Evolutionary conservation across 192 early-diverging fungal genomes (phyloP).

Genomic region (Jimgerdemannia lactiflua): DNA sequence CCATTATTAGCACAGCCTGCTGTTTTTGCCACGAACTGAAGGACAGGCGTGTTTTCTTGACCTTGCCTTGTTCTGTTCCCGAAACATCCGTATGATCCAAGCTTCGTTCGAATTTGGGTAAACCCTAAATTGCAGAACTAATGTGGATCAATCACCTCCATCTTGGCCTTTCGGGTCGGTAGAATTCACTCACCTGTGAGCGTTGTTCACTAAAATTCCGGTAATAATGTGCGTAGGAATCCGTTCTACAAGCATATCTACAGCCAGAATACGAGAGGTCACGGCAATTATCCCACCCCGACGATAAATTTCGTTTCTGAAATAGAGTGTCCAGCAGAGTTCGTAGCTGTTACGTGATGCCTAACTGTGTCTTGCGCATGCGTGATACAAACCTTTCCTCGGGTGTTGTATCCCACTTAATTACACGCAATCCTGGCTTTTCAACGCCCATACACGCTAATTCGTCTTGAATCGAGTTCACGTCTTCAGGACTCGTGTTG

Average conservation of each 20-base stretch:
- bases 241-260: slow-evolving; percentile 81
- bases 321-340: slow-evolving; percentile 15
- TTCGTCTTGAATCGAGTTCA: slow-evolving; percentile 45
- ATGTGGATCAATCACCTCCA: background rate
- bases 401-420: slow-evolving; percentile 57
- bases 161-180: too few relatives aligned
- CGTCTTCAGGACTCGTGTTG: slow-evolving; percentile 63
- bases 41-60: background rate
- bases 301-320: slow-evolving; percentile 63
- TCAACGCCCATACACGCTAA: slow-evolving; percentile 32
- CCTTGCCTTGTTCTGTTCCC: slow-evolving; percentile 70
- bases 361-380: background rate
- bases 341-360: slow-evolving; percentile 12
- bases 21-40: background rate
- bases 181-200: slow-evolving; percentile 65
- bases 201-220: slow-evolving; percentile 85
- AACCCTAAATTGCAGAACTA: slow-evolving; percentile 44
- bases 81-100: slow-evolving; percentile 81
- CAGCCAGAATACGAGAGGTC: slow-evolving; percentile 85
- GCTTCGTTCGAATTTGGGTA: slow-evolving; percentile 81
- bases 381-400: slow-evolving; percentile 63
- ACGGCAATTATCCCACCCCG: slow-evolving; percentile 81
- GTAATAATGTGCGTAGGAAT: slow-evolving; percentile 75
- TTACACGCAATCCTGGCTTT: slow-evolving; percentile 29
- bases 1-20: background rate